Percentiles rank a stretch among this genome's conserved stretches.
phyloP scores from a whole-genome alignment of 306 rosid genomes.

The Rosa persica region DNA sequence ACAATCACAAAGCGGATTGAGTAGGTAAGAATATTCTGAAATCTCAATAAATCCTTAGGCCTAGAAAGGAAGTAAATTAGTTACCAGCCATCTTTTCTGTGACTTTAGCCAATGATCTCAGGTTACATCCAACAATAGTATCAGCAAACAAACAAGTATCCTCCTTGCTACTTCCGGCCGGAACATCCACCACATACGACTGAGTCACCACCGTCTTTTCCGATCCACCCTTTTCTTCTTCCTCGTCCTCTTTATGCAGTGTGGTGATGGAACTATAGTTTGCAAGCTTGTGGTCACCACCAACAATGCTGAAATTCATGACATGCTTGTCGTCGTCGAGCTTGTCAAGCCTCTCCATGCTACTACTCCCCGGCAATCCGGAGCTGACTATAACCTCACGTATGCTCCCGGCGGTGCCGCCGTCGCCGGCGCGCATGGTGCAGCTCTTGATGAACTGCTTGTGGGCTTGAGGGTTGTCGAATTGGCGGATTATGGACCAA shows the following conservation, averaged over 20 bases:
- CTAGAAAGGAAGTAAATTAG: background rate
- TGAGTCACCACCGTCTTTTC: constrained; percentile 49
- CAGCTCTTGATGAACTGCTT: constrained; percentile 54
- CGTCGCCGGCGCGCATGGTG: constrained; percentile 43
- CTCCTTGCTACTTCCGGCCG: constrained; percentile 45
- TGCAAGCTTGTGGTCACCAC: constrained; percentile 61
- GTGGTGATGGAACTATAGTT: constrained; percentile 58
- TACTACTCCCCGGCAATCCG: constrained; percentile 55
- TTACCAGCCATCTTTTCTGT: constrained; percentile 32
- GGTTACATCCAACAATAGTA: constrained; percentile 61
- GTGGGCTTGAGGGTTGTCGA: constrained; percentile 56
- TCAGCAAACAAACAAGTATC: constrained; percentile 60
- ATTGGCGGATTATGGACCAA: constrained; percentile 57
- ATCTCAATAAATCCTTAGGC: background rate
- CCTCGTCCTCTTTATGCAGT: constrained; percentile 40
- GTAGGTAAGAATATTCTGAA: background rate
- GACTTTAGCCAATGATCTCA: constrained; percentile 53
- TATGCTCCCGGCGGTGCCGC: constrained; percentile 50
- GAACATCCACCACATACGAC: constrained; percentile 71
- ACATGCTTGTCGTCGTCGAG: constrained; percentile 54
- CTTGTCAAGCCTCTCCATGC: constrained; percentile 56
- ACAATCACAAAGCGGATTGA: background rate
- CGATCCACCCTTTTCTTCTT: constrained; percentile 16
- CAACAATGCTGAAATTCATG: constrained; percentile 58
- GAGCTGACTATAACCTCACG: constrained; percentile 47